These are phyloP conservation scores for Tylopilus vinaceipallidus DNA, from an alignment of 768 basidiomycete genomes.

Conservation along the genomic window DNA sequence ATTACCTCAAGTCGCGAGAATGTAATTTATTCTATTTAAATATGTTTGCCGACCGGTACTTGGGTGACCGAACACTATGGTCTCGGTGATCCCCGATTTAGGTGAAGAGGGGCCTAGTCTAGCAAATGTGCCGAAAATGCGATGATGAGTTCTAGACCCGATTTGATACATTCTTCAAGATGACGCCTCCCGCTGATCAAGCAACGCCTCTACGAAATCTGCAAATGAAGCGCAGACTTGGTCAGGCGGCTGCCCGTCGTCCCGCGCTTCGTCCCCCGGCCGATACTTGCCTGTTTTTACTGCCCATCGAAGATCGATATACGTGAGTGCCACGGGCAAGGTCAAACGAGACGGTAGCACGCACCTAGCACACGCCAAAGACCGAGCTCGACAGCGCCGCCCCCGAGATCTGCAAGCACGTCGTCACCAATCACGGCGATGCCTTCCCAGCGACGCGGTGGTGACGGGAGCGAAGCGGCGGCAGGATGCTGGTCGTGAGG, in stretches of 20 bases:
- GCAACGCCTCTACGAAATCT: conserved; percentile 49
- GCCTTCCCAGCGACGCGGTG: conserved; percentile 9
- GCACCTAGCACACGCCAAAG: conserved; percentile 63
- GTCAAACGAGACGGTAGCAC: conserved; percentile 9
- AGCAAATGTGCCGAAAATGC: no score
- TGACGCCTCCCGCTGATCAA: conserved; percentile 3
- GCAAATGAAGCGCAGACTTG: conserved; percentile 54
- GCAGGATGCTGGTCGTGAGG: background rate
- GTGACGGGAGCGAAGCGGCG: background rate
- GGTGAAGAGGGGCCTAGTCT: no score
- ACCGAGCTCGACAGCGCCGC: conserved; percentile 56
- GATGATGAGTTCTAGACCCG: no score
- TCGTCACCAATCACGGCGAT: conserved; percentile 67
- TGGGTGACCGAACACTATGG: no score
- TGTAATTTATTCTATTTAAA: no score
- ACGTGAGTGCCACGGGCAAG: no score
- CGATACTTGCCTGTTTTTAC: conserved; percentile 74
- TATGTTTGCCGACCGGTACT: no score
- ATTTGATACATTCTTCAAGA: no score
- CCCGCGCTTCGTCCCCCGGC: conserved; percentile 49
- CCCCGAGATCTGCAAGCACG: conserved; percentile 59
- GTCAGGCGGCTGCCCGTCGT: conserved; percentile 44
- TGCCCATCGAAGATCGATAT: conserved; percentile 16
- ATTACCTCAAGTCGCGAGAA: no score
- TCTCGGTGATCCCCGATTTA: no score